Conservation (phyloP, 345 rosid species). For the Aurinia saxatilis region DNA sequence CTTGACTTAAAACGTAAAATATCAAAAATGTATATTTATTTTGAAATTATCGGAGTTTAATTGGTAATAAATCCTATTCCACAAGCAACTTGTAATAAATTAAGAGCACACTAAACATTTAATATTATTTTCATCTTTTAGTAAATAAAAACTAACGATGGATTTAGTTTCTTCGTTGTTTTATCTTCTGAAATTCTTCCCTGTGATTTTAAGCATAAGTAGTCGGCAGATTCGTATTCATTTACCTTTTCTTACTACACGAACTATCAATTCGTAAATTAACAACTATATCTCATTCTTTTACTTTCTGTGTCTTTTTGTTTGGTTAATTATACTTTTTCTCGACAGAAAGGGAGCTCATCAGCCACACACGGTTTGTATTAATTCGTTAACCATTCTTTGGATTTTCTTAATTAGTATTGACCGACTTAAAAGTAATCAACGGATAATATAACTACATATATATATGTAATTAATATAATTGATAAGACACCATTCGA, state of each 20-base stretch:
- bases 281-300: not conserved
- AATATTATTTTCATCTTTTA: not conserved
- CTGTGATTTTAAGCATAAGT: not conserved
- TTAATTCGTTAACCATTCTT: not conserved
- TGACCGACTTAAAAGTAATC: slow-evolving; percentile 15
- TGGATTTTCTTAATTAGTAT: not conserved
- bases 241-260: not conserved
- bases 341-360: slow-evolving; percentile 1
- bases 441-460: not conserved
- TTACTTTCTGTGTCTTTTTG: not conserved
- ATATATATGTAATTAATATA: no score
- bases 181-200: not conserved
- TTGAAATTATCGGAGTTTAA: not conserved
- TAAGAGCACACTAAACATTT: not conserved
- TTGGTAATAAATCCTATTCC: not conserved
- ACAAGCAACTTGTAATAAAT: not conserved
- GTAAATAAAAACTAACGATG: not conserved
- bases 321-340: not conserved
- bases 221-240: not conserved
- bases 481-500: not conserved
- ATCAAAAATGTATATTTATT: not conserved
- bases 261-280: not conserved
- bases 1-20: not conserved
- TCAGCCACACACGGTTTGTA: not conserved
- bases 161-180: not conserved